Evolutionary conservation across 1,284 basidiomycete genomes (phyloP).

Genomic region (Xerocomus alliaceus): DNA sequence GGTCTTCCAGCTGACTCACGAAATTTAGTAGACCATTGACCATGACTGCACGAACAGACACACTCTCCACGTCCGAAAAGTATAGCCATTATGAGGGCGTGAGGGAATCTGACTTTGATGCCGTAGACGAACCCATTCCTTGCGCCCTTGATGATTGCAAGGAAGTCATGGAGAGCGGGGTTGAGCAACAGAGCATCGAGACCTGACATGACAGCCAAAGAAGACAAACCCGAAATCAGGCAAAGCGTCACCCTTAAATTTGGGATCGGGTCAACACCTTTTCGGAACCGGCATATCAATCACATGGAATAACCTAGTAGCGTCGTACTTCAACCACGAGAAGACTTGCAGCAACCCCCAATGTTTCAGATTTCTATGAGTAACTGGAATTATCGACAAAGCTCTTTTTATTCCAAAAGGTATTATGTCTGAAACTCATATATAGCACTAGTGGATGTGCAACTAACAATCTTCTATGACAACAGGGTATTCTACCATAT

Average conservation of each 20-base stretch:
- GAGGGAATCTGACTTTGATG: constrained; percentile 96
- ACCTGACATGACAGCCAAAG: constrained; percentile 32
- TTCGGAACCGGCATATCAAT: constrained; percentile 22
- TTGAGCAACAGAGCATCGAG: constrained; percentile 53
- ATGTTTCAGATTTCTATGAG: no score
- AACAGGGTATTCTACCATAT: background rate
- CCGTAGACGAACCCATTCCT: constrained; percentile 93
- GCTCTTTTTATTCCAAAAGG: background rate
- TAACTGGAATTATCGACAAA: background rate
- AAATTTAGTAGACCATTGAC: constrained; percentile 16
- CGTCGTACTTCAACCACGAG: no score
- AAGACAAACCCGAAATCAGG: background rate
- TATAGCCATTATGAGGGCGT: constrained; percentile 98
- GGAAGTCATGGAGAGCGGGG: constrained; percentile 87
- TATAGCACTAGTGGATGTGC: constrained; percentile 11
- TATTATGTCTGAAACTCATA: background rate
- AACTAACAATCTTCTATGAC: constrained; percentile 5
- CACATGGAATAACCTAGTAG: constrained; percentile 30
- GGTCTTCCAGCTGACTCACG: constrained; percentile 63
- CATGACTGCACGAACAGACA: constrained; percentile 43
- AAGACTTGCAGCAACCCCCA: no score
- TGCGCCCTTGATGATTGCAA: constrained; percentile 93
- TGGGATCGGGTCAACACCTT: background rate
- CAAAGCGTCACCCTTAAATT: background rate
- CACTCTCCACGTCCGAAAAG: constrained; percentile 90